Conservation (phyloP, 345 rosid genomes). For the Barbarea vulgaris region DNA sequence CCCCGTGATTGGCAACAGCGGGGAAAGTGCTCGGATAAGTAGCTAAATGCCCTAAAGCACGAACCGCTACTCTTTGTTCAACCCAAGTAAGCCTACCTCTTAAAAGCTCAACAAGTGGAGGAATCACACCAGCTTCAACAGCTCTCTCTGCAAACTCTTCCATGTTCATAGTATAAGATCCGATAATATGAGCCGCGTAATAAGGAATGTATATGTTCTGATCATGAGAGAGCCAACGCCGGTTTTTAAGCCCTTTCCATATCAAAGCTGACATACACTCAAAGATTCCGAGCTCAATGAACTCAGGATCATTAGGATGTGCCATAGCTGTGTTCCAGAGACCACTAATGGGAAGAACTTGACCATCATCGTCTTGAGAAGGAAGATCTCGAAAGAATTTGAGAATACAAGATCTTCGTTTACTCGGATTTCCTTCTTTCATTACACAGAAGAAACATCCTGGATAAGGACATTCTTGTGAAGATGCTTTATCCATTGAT, state of each 20-base stretch:
- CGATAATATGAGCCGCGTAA: constrained; percentile 97
- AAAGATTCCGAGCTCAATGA: constrained; percentile 91
- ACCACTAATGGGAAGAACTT: constrained; percentile 98
- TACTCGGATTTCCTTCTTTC: constrained; percentile 99
- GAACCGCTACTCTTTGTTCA: constrained; percentile 95
- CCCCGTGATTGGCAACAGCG: constrained; percentile 74
- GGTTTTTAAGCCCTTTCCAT: constrained; percentile 95
- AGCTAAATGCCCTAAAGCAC: constrained; percentile 96
- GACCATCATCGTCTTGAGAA: constrained; percentile 93
- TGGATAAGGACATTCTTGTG: constrained; percentile 95
- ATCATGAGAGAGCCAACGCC: constrained; percentile 95
- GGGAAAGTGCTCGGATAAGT: constrained; percentile 86
- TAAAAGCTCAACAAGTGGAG: constrained; percentile 90
- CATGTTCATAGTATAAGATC: constrained; percentile 99
- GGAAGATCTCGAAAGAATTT: constrained; percentile 97
- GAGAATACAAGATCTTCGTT: constrained; percentile 85
- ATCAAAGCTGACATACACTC: constrained; percentile 96
- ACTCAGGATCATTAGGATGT: constrained; percentile 97
- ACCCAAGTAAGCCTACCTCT: constrained; percentile 99
- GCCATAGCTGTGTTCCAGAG: constrained; percentile 99
- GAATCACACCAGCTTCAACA: constrained; percentile 81
- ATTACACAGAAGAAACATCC: constrained; percentile 99
- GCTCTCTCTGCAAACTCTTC: constrained; percentile 92
- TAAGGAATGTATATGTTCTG: constrained; percentile 98
- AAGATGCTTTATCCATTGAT: constrained; percentile 75